Conservation (phyloP, 306 rosid species). For the Medicago ruthenica region DNA sequence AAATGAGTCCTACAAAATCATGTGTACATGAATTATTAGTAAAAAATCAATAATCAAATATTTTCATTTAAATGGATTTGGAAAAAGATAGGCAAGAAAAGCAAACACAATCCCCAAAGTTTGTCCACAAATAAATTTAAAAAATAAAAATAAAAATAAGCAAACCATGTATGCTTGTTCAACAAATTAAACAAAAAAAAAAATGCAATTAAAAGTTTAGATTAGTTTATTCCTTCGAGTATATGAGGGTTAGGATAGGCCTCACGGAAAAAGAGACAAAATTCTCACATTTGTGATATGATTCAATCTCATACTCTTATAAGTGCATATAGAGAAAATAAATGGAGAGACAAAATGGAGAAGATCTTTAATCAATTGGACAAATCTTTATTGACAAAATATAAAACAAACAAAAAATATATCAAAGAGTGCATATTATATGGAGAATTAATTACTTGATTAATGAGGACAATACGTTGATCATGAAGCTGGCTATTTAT, state of each 20-base stretch:
- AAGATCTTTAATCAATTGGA: too few relatives aligned
- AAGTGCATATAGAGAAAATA: too few relatives aligned
- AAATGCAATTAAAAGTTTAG: background rate
- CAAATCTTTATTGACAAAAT: background rate
- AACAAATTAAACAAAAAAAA: background rate
- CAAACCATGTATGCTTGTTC: background rate
- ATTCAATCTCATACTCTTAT: background rate
- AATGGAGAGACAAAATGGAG: too few relatives aligned
- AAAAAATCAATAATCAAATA: background rate
- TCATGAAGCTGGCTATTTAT: constrained; percentile 81
- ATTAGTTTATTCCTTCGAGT: background rate
- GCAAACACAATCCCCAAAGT: background rate
- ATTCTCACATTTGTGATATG: background rate
- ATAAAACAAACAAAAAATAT: background rate
- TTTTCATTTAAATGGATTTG: background rate
- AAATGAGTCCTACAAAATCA: constrained; percentile 70
- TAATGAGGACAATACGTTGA: constrained; percentile 83
- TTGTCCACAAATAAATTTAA: background rate
- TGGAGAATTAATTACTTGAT: constrained; percentile 63
- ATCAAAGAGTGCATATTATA: background rate
- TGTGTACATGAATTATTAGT: background rate
- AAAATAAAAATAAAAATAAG: background rate
- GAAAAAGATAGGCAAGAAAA: background rate
- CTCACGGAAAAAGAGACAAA: background rate
- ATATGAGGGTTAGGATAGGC: background rate